phyloP scores from a whole-genome alignment of 345 rosid genomes.

The Erysimum cheiranthoides region DNA sequence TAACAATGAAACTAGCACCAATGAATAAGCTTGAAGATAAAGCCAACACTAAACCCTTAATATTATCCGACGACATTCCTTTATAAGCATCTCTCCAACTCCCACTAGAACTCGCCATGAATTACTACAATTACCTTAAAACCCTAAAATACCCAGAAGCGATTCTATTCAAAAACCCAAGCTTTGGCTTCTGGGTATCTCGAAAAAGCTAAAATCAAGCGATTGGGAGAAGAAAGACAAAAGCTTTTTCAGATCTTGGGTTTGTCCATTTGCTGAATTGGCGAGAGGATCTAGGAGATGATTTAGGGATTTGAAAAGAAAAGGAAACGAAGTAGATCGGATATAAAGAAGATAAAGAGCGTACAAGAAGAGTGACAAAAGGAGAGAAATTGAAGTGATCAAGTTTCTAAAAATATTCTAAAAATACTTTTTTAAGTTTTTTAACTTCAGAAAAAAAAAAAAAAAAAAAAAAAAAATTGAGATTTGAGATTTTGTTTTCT shows the following conservation, averaged over 20 bases:
- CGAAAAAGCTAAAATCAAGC: constrained; percentile 28
- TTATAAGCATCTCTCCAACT: constrained; percentile 56
- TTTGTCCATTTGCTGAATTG: constrained; percentile 3
- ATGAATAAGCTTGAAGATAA: constrained; percentile 76
- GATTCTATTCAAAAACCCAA: not conserved
- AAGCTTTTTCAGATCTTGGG: constrained; percentile 38
- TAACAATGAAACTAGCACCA: constrained; percentile 83
- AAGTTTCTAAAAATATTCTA: not conserved
- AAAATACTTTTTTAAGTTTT: no score
- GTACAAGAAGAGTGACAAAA: not conserved
- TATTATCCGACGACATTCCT: constrained; percentile 78
- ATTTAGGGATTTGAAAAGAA: constrained; percentile 19
- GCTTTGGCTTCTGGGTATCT: constrained; percentile 31
- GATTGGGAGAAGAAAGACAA: not conserved
- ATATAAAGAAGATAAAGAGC: not conserved
- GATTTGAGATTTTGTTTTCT: no score
- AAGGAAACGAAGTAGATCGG: constrained; percentile 28
- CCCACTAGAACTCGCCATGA: constrained; percentile 35
- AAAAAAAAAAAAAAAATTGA: no score
- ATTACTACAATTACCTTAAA: constrained; percentile 18
- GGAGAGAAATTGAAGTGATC: constrained; percentile 2
- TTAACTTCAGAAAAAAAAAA: no score
- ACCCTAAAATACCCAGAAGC: constrained; percentile 22
- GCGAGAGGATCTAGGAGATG: constrained; percentile 33
- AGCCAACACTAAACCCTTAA: constrained; percentile 78